Evolutionary conservation across 176 grass and related monocot species (phyloP).

Genomic region (Zizania latifolia): DNA sequence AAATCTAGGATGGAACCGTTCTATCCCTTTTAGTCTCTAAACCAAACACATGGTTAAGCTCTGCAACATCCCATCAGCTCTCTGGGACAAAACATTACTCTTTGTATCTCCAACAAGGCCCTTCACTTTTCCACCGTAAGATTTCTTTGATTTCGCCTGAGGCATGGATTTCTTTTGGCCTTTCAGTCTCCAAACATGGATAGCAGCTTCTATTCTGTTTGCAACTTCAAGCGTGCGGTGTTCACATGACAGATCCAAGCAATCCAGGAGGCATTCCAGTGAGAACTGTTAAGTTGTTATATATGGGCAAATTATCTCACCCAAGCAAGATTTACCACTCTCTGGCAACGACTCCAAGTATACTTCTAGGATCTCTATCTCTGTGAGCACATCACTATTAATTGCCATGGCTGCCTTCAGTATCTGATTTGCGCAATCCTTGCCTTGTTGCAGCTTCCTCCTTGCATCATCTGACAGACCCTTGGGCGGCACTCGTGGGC

Average conservation of each 20-base stretch:
- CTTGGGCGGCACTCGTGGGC: conserved; percentile 70
- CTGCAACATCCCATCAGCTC: conserved; percentile 76
- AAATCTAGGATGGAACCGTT: no score
- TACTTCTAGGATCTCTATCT: conserved; percentile 86
- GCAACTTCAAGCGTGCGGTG: conserved; percentile 87
- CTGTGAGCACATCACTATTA: conserved; percentile 77
- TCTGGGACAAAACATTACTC: conserved; percentile 55
- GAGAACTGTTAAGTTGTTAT: conserved; percentile 91
- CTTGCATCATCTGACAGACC: conserved; percentile 72
- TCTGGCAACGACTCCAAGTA: conserved; percentile 90
- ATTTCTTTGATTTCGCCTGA: conserved; percentile 69
- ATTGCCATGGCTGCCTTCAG: conserved; percentile 96
- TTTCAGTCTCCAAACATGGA: conserved; percentile 92
- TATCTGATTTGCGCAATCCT: conserved; percentile 96
- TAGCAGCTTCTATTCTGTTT: conserved; percentile 86
- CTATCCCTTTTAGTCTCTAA: no score
- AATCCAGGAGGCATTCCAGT: conserved; percentile 86
- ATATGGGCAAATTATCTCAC: conserved; percentile 88
- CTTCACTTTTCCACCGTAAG: conserved; percentile 89
- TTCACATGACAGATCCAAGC: conserved; percentile 87
- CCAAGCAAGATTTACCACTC: conserved; percentile 90
- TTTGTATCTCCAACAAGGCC: conserved; percentile 64
- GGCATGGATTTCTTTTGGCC: conserved; percentile 48
- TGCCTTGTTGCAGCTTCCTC: conserved; percentile 83
- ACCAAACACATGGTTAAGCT: no score